Percentiles rank a stretch among this genome's conserved stretches.
These are phyloP conservation scores for Lotus japonicus DNA, from an alignment of 306 rosid genomes.

Conservation along the genomic window DNA sequence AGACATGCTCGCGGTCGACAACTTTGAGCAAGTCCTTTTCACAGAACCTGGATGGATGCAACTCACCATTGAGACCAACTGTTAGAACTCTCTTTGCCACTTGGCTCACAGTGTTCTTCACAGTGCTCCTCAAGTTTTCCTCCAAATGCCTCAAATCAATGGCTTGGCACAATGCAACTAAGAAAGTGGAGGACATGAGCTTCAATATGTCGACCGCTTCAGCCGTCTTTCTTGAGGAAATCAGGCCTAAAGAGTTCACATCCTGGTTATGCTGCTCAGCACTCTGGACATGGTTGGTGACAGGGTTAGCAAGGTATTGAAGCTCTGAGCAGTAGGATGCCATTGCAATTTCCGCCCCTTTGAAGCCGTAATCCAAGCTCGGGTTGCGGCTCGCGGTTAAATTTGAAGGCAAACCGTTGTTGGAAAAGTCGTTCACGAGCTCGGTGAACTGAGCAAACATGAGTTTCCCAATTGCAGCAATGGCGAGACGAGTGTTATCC, in stretches of 20 bases:
- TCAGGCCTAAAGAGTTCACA: slow-evolving; percentile 81
- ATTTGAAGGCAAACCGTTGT: slow-evolving; percentile 87
- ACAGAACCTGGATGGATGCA: slow-evolving; percentile 74
- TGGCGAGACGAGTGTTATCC: slow-evolving; percentile 82
- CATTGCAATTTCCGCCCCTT: slow-evolving; percentile 92
- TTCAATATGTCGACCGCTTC: slow-evolving; percentile 74
- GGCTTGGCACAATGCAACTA: slow-evolving; percentile 83
- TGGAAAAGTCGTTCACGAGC: slow-evolving; percentile 85
- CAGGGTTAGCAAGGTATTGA: slow-evolving; percentile 84
- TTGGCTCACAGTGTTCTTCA: slow-evolving; percentile 56
- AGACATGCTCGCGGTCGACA: slow-evolving; percentile 68
- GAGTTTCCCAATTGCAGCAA: slow-evolving; percentile 78
- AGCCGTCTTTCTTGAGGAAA: slow-evolving; percentile 70
- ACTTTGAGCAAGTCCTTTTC: slow-evolving; percentile 71
- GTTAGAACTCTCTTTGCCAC: slow-evolving; percentile 64
- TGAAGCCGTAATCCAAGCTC: slow-evolving; percentile 87
- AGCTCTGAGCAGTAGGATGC: slow-evolving; percentile 95
- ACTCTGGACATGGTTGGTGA: slow-evolving; percentile 88
- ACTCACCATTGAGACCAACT: slow-evolving; percentile 57
- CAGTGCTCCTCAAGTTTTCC: slow-evolving; percentile 57
- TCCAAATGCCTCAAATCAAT: slow-evolving; percentile 80
- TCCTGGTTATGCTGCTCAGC: slow-evolving; percentile 98
- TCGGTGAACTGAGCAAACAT: slow-evolving; percentile 93
- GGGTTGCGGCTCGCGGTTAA: slow-evolving; percentile 64
- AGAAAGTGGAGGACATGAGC: slow-evolving; percentile 85